A percentile compares a stretch with the other conserved stretches of the same genome.
Conservation (phyloP, 1,284 basidiomycete species). For the Microbotryum saponariae region DNA sequence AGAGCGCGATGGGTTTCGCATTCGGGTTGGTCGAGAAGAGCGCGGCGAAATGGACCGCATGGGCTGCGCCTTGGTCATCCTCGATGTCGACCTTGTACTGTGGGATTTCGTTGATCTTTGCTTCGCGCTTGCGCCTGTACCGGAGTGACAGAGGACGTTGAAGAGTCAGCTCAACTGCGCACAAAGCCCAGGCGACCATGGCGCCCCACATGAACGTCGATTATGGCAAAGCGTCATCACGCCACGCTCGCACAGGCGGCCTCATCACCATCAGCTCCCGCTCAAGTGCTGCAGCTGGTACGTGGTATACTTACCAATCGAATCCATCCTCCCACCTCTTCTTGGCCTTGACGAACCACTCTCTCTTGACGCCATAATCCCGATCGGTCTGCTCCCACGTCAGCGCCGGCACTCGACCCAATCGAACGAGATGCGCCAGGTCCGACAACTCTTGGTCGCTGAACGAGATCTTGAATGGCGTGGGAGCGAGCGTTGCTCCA, state of each 20-base stretch:
- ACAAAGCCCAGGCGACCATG: background rate
- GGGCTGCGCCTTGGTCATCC: constrained; percentile 5
- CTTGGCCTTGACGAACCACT: constrained; percentile 16
- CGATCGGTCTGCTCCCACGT: constrained; percentile 43
- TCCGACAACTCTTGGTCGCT: no score
- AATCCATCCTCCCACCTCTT: constrained; percentile 16
- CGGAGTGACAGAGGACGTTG: background rate
- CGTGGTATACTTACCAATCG: constrained; percentile 10
- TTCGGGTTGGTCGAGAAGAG: constrained; percentile 35
- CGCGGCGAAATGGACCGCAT: constrained; percentile 38
- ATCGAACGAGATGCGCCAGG: no score
- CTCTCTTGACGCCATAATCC: constrained; percentile 17
- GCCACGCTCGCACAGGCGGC: no score
- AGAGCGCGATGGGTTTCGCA: constrained; percentile 39
- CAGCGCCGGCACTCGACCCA: no score
- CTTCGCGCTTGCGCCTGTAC: constrained; percentile 7
- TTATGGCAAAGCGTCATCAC: no score
- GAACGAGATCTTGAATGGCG: no score
- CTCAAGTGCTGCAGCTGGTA: background rate
- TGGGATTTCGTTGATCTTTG: constrained; percentile 12
- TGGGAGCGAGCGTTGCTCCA: no score
- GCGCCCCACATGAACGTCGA: no score
- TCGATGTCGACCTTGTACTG: constrained; percentile 3
- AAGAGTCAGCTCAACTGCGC: background rate
- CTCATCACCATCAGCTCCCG: no score